Percentiles rank a stretch among this genome's conserved stretches.
Conservation (phyloP, 2,329 filamentous ascomycete species). For the Sclerotinia spermophila region DNA sequence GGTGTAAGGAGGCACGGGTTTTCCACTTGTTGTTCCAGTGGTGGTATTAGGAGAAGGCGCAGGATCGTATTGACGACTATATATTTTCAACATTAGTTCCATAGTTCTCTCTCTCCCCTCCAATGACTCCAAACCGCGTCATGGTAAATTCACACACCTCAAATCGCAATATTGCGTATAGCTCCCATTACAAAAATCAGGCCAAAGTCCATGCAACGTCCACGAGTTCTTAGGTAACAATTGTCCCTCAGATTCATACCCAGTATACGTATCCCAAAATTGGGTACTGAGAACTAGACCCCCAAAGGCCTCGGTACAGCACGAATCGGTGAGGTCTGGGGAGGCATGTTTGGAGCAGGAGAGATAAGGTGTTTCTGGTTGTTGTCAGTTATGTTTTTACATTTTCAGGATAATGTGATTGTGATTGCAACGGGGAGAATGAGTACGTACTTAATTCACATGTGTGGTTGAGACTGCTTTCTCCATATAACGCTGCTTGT, state of each 20-base stretch:
- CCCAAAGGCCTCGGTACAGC: constrained; percentile 63
- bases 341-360: constrained; percentile 49
- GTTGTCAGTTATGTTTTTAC: constrained; percentile 1
- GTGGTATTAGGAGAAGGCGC: constrained; percentile 60
- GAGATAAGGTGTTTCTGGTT: constrained; percentile 35
- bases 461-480: constrained; percentile 33
- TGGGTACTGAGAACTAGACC: constrained; percentile 60
- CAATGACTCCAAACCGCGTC: not conserved
- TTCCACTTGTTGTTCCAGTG: constrained; percentile 48
- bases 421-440: not conserved
- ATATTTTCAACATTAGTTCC: not conserved
- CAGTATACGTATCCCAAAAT: constrained; percentile 63
- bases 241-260: constrained; percentile 54
- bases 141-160: constrained; percentile 29
- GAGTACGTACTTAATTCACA: constrained; percentile 28
- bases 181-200: constrained; percentile 51
- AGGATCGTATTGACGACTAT: constrained; percentile 60
- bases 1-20: constrained; percentile 53
- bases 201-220: constrained; percentile 45
- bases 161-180: constrained; percentile 68
- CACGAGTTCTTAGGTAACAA: constrained; percentile 54
- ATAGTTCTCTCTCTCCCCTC: not conserved
- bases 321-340: constrained; percentile 51
- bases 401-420: not conserved
- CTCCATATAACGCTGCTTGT: constrained; percentile 28